Evolutionary conservation across 139 green algal genomes (phyloP).

Genomic region (Chlorella sp.): DNA sequence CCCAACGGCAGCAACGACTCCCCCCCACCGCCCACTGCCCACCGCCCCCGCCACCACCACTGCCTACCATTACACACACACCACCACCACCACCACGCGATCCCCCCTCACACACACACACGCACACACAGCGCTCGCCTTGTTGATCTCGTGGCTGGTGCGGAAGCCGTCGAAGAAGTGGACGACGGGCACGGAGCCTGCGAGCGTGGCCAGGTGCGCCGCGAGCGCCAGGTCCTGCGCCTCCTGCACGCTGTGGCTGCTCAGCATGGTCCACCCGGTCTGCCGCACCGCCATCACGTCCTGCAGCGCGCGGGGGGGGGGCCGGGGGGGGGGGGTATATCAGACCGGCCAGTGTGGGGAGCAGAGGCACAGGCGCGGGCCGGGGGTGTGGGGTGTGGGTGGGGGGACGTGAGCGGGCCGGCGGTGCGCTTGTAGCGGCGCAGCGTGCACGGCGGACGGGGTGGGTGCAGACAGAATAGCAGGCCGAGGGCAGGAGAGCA

Average conservation of each 20-base stretch:
- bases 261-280: slow-evolving; percentile 60
- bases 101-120: not conserved
- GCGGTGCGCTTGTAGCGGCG: too few species aligned
- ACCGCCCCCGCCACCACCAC: slow-evolving; percentile 26
- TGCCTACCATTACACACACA: slow-evolving; percentile 20
- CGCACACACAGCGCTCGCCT: not conserved
- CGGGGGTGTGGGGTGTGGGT: too few species aligned
- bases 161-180: slow-evolving; percentile 57
- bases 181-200: slow-evolving; percentile 42
- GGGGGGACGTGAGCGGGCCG: too few species aligned
- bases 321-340: too few species aligned
- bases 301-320: slow-evolving; percentile 1
- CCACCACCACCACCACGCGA: not conserved
- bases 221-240: slow-evolving; percentile 59
- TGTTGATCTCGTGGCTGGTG: slow-evolving; percentile 55
- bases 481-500: not conserved
- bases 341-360: too few species aligned
- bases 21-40: too few species aligned
- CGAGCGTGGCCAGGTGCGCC: slow-evolving; percentile 56
- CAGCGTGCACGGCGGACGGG: too few species aligned
- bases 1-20: too few species aligned
- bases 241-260: slow-evolving; percentile 64
- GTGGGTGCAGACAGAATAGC: too few species aligned
- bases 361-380: too few species aligned
- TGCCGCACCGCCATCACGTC: slow-evolving; percentile 58